These are phyloP conservation scores for Odonthalia washingtoniensis DNA, from an alignment of 31 red algal species.

Conservation along the genomic window DNA sequence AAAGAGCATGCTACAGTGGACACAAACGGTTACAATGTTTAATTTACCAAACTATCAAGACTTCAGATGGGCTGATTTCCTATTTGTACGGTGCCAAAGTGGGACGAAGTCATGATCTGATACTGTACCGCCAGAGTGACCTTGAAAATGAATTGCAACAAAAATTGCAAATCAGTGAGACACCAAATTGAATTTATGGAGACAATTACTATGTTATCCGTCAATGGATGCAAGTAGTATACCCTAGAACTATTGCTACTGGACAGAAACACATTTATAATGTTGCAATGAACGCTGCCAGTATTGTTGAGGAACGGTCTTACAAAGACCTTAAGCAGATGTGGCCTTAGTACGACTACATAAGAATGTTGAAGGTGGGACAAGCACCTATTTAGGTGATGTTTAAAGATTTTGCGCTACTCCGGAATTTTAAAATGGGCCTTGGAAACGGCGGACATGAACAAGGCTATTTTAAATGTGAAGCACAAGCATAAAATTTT, in stretches of 20 bases:
- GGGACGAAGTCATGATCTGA: too few species aligned
- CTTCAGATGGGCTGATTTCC: too few species aligned
- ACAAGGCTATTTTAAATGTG: not conserved
- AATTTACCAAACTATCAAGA: not conserved
- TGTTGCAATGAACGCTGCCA: not conserved
- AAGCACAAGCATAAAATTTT: not conserved
- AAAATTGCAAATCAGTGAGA: not conserved
- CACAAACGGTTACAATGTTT: constrained; percentile 1
- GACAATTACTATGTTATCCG: not conserved
- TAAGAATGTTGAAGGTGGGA: not conserved
- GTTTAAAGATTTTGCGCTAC: not conserved
- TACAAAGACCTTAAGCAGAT: not conserved
- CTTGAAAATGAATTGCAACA: not conserved
- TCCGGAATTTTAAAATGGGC: not conserved
- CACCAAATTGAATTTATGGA: not conserved
- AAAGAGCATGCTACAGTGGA: not conserved
- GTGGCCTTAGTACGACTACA: not conserved
- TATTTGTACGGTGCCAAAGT: too few species aligned
- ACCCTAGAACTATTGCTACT: not conserved
- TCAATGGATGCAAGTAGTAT: not conserved
- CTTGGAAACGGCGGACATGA: not conserved
- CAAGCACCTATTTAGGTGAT: not conserved
- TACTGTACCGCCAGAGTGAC: not conserved
- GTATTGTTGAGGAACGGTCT: not conserved
- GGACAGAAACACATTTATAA: not conserved